These are phyloP conservation scores for Pichia nanzhaoensis DNA, from an alignment of 805 yeast genomes.

Conservation along the genomic window DNA sequence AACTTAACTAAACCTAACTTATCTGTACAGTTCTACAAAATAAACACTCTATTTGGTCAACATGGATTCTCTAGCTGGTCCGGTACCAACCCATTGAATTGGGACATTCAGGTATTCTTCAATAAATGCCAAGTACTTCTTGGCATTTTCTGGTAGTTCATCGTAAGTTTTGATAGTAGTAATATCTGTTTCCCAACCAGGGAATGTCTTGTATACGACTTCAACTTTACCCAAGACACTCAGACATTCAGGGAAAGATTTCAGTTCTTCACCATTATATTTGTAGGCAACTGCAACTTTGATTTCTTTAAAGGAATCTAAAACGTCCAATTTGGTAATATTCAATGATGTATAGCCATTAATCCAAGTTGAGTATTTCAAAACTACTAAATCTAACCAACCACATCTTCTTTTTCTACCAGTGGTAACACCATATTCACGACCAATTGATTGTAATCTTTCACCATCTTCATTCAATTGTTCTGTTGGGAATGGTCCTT, in stretches of 20 bases:
- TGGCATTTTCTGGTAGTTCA: constrained; percentile 83
- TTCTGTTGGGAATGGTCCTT: constrained; percentile 98
- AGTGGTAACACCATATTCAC: constrained; percentile 95
- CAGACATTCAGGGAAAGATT: constrained; percentile 91
- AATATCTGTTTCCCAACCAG: constrained; percentile 91
- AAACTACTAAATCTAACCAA: constrained; percentile 94
- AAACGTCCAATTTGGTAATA: constrained; percentile 92
- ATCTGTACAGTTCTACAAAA: not conserved
- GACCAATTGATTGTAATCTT: constrained; percentile 83
- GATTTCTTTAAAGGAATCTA: constrained; percentile 84
- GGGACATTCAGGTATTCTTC: constrained; percentile 82
- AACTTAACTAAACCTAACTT: no score
- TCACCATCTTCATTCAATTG: constrained; percentile 86
- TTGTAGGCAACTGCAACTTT: constrained; percentile 81
- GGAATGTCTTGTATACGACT: constrained; percentile 83
- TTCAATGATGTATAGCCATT: constrained; percentile 94
- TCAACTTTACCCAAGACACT: constrained; percentile 78
- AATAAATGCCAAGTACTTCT: constrained; percentile 75
- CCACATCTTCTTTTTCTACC: constrained; percentile 99
- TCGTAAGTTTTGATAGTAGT: constrained; percentile 61
- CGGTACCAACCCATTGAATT: constrained; percentile 96
- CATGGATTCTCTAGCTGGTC: constrained; percentile 95
- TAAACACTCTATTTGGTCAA: constrained; percentile 41
- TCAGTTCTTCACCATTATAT: constrained; percentile 66
- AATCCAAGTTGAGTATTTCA: constrained; percentile 83